These are phyloP conservation scores for Tilletia setariae DNA, from an alignment of 1,284 basidiomycete species.

Conservation along the genomic window DNA sequence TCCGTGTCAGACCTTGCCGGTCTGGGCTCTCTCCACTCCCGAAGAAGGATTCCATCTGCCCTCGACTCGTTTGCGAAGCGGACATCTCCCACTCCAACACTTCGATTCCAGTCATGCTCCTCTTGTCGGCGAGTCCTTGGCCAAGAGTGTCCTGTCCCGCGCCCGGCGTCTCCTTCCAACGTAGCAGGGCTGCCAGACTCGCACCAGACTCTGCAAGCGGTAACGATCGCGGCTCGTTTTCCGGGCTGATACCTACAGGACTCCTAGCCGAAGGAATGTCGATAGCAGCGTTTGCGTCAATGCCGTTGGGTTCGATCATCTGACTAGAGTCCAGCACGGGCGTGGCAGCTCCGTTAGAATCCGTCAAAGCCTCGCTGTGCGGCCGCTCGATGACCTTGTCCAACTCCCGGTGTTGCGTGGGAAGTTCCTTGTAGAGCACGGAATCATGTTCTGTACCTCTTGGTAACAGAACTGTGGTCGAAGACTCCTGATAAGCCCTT, in stretches of 20 bases:
- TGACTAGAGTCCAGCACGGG: too few species aligned
- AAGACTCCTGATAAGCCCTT: not conserved
- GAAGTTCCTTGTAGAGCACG: too few species aligned
- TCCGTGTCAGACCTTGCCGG: too few species aligned
- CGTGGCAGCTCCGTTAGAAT: not conserved
- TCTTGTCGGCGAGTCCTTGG: not conserved
- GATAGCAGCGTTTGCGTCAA: too few species aligned
- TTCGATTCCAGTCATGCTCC: slow-evolving; percentile 12
- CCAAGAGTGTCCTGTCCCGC: not conserved
- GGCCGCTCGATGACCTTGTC: not conserved
- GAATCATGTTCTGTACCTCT: too few species aligned
- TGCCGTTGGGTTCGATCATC: too few species aligned
- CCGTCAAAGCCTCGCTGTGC: not conserved
- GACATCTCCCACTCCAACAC: slow-evolving; percentile 2
- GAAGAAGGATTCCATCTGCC: too few species aligned
- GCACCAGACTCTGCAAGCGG: not conserved
- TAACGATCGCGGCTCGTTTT: not conserved
- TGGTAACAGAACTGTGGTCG: too few species aligned
- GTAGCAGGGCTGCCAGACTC: not conserved
- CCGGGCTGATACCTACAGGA: not conserved
- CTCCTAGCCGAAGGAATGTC: too few species aligned
- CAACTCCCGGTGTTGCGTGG: too few species aligned
- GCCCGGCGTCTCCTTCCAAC: not conserved
- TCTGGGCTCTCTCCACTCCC: too few species aligned
- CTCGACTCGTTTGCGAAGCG: not conserved